A percentile compares a stretch with the other conserved stretches of the same genome.
phyloP scores from a whole-genome alignment of 2,329 filamentous ascomycete species.

The Aureobasidium sp. region DNA sequence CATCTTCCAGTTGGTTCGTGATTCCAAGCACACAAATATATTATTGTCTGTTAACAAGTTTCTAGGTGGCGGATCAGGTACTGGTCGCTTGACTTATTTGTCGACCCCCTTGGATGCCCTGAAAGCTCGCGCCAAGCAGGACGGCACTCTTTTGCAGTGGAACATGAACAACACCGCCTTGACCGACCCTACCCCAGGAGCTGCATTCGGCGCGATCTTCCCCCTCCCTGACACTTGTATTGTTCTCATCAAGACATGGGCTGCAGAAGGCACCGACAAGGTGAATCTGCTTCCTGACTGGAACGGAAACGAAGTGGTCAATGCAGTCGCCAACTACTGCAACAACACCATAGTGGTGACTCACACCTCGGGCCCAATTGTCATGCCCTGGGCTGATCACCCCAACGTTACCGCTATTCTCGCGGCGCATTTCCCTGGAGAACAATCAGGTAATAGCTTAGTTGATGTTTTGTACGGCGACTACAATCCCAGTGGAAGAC shows the following conservation, averaged over 20 bases:
- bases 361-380: slow-evolving; percentile 16
- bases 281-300: slow-evolving; percentile 10
- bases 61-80: slow-evolving; percentile 16
- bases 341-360: slow-evolving; percentile 20
- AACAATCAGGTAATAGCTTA: slow-evolving; percentile 79
- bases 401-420: slow-evolving; percentile 53
- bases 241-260: slow-evolving; percentile 37
- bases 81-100: slow-evolving; percentile 14
- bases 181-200: slow-evolving; percentile 17
- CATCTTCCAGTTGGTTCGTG: slow-evolving; percentile 14
- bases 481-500: slow-evolving; percentile 68
- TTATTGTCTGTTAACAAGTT: no score
- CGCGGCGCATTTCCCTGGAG: slow-evolving; percentile 76
- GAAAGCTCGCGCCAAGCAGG: slow-evolving; percentile 24
- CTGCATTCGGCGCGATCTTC: slow-evolving; percentile 35
- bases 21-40: no score
- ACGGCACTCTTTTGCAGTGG: slow-evolving; percentile 29
- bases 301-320: slow-evolving; percentile 24
- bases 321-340: slow-evolving; percentile 15
- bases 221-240: slow-evolving; percentile 42
- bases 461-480: slow-evolving; percentile 73
- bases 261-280: slow-evolving; percentile 22
- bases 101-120: slow-evolving; percentile 17
- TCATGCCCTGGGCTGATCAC: slow-evolving; percentile 23
- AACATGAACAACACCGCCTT: slow-evolving; percentile 33